Evolutionary conservation across 1,284 basidiomycete species (phyloP).

Genomic region (Cutaneotrichosporon spelunceum): DNA sequence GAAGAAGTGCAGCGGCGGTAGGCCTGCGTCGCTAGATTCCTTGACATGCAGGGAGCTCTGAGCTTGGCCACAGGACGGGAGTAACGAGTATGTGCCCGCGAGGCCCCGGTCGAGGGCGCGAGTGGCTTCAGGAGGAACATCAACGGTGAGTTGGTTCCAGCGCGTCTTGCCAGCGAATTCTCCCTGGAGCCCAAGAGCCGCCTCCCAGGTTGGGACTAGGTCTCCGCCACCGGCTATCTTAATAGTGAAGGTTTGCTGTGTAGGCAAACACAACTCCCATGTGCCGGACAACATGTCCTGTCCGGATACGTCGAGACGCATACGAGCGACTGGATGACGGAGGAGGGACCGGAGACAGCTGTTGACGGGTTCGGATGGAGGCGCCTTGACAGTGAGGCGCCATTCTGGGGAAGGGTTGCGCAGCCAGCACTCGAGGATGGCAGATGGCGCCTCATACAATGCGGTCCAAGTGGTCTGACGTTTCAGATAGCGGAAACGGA

Average conservation of each 20-base stretch:
- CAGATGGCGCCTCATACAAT: slow-evolving; percentile 69
- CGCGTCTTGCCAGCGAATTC: slow-evolving; percentile 66
- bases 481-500: slow-evolving; percentile 80
- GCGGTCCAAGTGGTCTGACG: slow-evolving; percentile 84
- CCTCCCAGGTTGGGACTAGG: slow-evolving; percentile 78
- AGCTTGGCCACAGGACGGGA: slow-evolving; percentile 85
- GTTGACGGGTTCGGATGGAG: slow-evolving; percentile 68
- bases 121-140: slow-evolving; percentile 57
- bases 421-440: slow-evolving; percentile 71
- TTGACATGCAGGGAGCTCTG: slow-evolving; percentile 74
- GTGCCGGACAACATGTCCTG: slow-evolving; percentile 62
- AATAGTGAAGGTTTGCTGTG: slow-evolving; percentile 58
- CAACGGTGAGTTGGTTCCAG: slow-evolving; percentile 65
- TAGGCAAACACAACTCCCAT: slow-evolving; percentile 82
- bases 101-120: slow-evolving; percentile 71
- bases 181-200: slow-evolving; percentile 71
- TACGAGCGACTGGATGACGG: slow-evolving; percentile 72
- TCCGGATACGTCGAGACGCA: slow-evolving; percentile 53
- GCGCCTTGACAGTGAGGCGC: slow-evolving; percentile 73
- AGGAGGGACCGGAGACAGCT: slow-evolving; percentile 73
- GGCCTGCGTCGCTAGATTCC: slow-evolving; percentile 44
- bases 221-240: slow-evolving; percentile 66
- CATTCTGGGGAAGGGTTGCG: slow-evolving; percentile 77
- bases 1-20: slow-evolving; percentile 73
- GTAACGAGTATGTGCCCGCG: slow-evolving; percentile 70